phyloP scores from a whole-genome alignment of 257 asterid species.

The Lithospermum erythrorhizon region DNA sequence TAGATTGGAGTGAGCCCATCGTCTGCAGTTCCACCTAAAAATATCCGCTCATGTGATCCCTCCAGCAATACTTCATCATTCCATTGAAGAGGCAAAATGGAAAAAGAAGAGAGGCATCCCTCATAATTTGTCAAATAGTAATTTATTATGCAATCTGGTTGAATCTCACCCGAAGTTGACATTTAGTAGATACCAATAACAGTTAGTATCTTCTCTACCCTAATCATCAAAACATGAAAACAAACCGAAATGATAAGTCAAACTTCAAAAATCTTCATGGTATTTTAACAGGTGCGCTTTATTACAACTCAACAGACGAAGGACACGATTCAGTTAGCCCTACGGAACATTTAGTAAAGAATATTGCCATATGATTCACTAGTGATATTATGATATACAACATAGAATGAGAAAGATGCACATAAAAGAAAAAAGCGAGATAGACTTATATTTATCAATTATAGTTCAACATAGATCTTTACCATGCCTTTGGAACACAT shows the following conservation, averaged over 20 bases:
- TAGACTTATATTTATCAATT: no score
- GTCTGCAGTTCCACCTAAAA: slow-evolving; percentile 34
- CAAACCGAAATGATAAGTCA: neutral
- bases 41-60: slow-evolving; percentile 15
- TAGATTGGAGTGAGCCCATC: slow-evolving; percentile 29
- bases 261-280: no score
- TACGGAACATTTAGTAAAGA: no score
- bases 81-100: slow-evolving; percentile 45
- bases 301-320: no score
- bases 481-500: no score
- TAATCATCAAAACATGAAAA: neutral
- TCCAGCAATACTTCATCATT: slow-evolving; percentile 12
- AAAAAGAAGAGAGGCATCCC: slow-evolving; percentile 31
- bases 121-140: slow-evolving; percentile 28
- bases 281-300: no score
- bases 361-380: no score
- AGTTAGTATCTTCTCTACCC: neutral
- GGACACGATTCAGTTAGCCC: no score
- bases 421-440: no score
- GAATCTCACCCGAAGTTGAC: slow-evolving; percentile 56
- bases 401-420: no score
- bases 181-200: slow-evolving; percentile 7
- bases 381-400: no score
- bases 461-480: no score
- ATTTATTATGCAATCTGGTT: slow-evolving; percentile 25